These are phyloP conservation scores for Nakataea oryzae DNA, from an alignment of 2,329 filamentous ascomycete species.

Conservation along the genomic window DNA sequence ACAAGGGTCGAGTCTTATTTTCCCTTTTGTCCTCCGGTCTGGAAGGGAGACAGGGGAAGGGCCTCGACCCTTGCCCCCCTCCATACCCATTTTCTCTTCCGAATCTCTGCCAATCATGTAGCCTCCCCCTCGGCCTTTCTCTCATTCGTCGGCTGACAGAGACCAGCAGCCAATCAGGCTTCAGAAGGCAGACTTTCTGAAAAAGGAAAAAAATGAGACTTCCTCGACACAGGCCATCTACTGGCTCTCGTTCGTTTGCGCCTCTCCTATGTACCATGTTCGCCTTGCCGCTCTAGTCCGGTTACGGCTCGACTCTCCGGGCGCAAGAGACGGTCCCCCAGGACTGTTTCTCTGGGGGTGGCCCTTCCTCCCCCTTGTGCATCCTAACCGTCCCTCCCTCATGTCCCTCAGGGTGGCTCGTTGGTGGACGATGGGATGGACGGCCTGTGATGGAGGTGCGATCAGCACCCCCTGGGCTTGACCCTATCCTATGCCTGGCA, in stretches of 20 bases:
- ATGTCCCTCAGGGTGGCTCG: background rate
- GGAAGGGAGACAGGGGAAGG: background rate
- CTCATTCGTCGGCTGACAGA: background rate
- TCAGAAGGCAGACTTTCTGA: slow-evolving; percentile 6
- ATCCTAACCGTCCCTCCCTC: background rate
- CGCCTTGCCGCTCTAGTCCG: slow-evolving; percentile 8
- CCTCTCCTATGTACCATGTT: slow-evolving; percentile 7
- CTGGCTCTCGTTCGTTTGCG: slow-evolving; percentile 18
- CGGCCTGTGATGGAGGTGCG: too few relatives aligned
- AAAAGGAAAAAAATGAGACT: background rate
- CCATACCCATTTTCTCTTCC: background rate
- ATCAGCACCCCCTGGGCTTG: background rate
- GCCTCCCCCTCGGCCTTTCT: slow-evolving; percentile 2
- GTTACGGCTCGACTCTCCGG: slow-evolving; percentile 7
- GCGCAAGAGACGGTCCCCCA: background rate
- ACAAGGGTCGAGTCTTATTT: background rate
- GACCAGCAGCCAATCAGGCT: slow-evolving; percentile 12
- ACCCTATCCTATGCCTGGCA: background rate
- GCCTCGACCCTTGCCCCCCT: background rate
- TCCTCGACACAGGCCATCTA: slow-evolving; percentile 14
- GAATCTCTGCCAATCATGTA: background rate
- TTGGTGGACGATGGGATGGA: background rate
- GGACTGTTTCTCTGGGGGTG: background rate
- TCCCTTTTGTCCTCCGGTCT: background rate
- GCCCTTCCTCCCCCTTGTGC: background rate